Percentiles rank a stretch among this genome's conserved stretches.
phyloP scores from a whole-genome alignment of 148 eudicot species.

The Camellia granthamiana region DNA sequence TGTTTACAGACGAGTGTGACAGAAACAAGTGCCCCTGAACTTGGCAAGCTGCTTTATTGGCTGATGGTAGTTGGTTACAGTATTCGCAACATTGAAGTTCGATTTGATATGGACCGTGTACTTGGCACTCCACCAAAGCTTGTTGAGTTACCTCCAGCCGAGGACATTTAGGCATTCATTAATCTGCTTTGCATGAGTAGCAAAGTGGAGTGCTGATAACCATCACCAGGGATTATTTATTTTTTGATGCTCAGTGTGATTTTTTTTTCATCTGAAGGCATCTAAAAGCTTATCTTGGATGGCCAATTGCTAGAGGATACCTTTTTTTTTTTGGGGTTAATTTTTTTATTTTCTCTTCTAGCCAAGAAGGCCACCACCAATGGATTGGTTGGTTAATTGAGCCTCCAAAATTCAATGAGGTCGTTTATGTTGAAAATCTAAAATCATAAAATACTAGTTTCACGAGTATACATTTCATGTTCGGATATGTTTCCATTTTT shows the following conservation, averaged over 20 bases:
- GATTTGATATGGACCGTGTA: slow-evolving; percentile 84
- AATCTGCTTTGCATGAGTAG: not conserved
- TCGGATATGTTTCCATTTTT: too few species aligned
- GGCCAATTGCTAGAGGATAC: not conserved
- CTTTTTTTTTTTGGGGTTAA: too few species aligned
- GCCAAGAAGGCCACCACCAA: too few species aligned
- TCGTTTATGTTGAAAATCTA: too few species aligned
- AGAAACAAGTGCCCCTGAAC: slow-evolving; percentile 83
- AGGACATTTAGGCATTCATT: slow-evolving; percentile 34
- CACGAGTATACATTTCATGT: too few species aligned
- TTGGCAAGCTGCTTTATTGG: slow-evolving; percentile 81
- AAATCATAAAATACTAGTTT: too few species aligned
- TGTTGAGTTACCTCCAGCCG: slow-evolving; percentile 83
- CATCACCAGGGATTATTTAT: not conserved
- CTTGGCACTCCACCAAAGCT: slow-evolving; percentile 65
- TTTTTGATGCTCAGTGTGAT: not conserved
- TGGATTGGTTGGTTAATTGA: too few species aligned
- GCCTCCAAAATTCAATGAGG: too few species aligned
- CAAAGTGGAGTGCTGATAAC: slow-evolving; percentile 4
- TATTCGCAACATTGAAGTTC: slow-evolving; percentile 87
- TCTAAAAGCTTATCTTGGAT: not conserved
- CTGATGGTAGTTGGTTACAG: slow-evolving; percentile 92
- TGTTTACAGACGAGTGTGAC: slow-evolving; percentile 57
- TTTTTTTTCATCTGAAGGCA: not conserved
- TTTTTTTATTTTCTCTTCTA: too few species aligned